Base-by-base conservation (phyloP, 2,329 filamentous ascomycete genomes). In the Aspergillus uvarum region DNA sequence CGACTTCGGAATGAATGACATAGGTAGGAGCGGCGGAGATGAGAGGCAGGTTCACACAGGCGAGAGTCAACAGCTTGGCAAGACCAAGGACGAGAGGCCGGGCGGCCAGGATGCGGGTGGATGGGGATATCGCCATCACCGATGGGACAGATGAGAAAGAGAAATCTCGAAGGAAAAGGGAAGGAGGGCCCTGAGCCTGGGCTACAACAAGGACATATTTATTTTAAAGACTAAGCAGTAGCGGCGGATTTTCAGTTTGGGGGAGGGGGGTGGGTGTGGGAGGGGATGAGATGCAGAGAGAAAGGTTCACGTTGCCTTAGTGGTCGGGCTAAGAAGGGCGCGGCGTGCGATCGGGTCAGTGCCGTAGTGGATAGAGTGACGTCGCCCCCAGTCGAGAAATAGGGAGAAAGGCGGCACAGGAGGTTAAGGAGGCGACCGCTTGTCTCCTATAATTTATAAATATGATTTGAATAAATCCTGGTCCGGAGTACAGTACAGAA, bases 51-150 rank as follows among this genome's bases (percentile, higher is more conserved):
- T 77, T 73, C 6, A 70, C 65, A 47, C 78, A 58, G 16, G 71
- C 64, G 51, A 79, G 66, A 55, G 78, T 62, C 12, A 80, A 54
- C 53, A 80, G 59, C 66, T 79, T 81, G 19, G 74, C 72, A 47
- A 80, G 63, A 38, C 76, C 74, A 59, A 81, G 67, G 60, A 76
- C 66, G 58, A 76, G 62, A 26, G 77, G 75, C 69, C 77, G 70
- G 60, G 72, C 61, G 64, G 73, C 70, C 64, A 78, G 61, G 53
- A 74, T 71, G 54, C 68, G 71, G 63, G 68, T 72, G 54, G 67
- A 62, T 47, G 59, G 31, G 52, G 65, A 59, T 59, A 67, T 65
- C 65, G 66, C 68, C 72, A 74, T 74, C 63, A 66, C 62, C 64
- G 38, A 58, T 49, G 22, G 38, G 44, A 47, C 11, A 48, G 22